Evolutionary conservation across 441 rosid species (phyloP), one percentile per base, ranked within the genome.

Genomic region (Adansonia rubrostipa): DNA sequence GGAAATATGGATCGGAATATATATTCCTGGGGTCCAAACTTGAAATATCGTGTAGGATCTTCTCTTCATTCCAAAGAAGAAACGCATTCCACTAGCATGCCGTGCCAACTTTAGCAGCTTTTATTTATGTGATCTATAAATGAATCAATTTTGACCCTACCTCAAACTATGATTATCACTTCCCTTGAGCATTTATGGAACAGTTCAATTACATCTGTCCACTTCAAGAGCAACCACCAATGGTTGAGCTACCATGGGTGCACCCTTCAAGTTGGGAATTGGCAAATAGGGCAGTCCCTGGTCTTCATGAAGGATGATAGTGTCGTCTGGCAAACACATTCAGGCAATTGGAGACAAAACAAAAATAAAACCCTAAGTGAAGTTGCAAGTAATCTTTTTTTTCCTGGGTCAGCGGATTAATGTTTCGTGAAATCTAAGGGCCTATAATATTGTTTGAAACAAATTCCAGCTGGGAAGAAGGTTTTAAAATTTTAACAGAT

Each of bases 61-160:
- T 54, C 28, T 33, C 44, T 54, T 54, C 63, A 28, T 15, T 54
- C 48, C 28, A 54, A 56, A 28, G 47, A 71, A 42, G 65, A 2
- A 79, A 28, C 66, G 58, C 17, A 68, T 42, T 77, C 58, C 73
- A 75, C 14, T 33, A 44, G n/a, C 51, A 17, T 15, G 33, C 56
- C 66, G 17, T 68, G 50, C 64, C 74, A 40, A 58, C 80, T 72
- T 61, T 76, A 45, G 28, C 48, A 6, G 69, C 66, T 56, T 73
- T 77, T 2, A n/a, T 36, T 54, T 53, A 5, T 45, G 47, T 19
- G 15, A 62, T 81, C 80, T 67, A 28, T 19, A 19, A 73, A 9
- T 22, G 73, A 45, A 65, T 76, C 44, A 0, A 28, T 62, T 3
- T 51, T 42, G 82, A 63, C 77, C 86, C 84, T 76, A 63, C 80